Conservation (phyloP, 1,284 basidiomycete species). For the Leccinum laetum region DNA sequence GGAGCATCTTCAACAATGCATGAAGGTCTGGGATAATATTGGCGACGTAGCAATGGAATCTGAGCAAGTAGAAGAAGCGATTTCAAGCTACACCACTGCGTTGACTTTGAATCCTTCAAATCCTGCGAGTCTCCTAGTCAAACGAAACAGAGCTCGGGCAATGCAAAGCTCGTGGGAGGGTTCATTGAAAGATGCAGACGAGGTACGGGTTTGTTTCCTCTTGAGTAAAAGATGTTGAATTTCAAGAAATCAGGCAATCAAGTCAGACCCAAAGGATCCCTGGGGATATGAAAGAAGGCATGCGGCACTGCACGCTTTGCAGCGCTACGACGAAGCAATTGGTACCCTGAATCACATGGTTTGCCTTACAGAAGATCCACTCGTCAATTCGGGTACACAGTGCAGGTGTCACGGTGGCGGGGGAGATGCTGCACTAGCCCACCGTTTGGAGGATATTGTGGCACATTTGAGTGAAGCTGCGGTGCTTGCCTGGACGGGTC, state of each 20-base stretch:
- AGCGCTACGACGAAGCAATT: neutral
- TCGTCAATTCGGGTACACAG: neutral
- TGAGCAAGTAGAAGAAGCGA: too few species aligned
- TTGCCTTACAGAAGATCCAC: neutral
- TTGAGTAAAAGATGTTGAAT: too few species aligned
- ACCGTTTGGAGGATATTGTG: neutral
- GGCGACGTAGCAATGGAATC: too few species aligned
- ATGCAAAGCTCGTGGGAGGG: neutral
- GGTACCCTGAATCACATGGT: neutral
- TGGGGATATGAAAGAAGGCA: neutral
- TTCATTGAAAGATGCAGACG: neutral
- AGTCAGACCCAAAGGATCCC: neutral
- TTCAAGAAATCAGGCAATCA: too few species aligned
- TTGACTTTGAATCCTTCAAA: too few species aligned
- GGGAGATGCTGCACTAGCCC: neutral
- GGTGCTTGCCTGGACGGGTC: neutral
- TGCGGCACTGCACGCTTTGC: neutral
- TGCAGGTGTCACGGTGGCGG: neutral
- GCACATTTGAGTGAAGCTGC: neutral
- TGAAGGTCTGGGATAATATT: too few species aligned
- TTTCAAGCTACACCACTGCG: too few species aligned
- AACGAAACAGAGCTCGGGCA: conserved; percentile 10
- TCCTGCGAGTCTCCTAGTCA: conserved; percentile 5
- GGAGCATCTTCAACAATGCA: too few species aligned
- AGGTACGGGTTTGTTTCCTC: too few species aligned